Evolutionary conservation across 2,329 filamentous ascomycete genomes (phyloP).

Genomic region (Elsinoe fawcettii): DNA sequence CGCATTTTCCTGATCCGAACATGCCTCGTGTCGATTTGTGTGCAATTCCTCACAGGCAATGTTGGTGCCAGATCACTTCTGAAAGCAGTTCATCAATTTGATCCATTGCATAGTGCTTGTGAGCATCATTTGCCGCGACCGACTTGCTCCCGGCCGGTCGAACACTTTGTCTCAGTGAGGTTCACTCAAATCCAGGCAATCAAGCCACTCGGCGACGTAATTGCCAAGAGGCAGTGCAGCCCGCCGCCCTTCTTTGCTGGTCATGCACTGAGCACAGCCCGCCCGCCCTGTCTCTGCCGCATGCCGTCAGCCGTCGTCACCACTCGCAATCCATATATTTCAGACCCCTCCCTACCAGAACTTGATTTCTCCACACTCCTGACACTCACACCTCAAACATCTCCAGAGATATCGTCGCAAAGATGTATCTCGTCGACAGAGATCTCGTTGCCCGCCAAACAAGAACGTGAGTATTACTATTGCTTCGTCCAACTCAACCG

Average conservation of each 20-base stretch:
- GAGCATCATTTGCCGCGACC: not conserved
- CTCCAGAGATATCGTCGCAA: not conserved
- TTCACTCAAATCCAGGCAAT: not conserved
- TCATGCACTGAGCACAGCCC: conserved; percentile 8
- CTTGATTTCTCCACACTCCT: not conserved
- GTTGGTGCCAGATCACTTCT: not conserved
- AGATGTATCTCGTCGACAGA: conserved; percentile 12
- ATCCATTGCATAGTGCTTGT: not conserved
- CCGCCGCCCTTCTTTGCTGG: not conserved
- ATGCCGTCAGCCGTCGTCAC: conserved; percentile 13
- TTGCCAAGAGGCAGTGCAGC: conserved; percentile 10
- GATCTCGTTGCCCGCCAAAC: not conserved
- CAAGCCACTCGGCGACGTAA: conserved; percentile 14
- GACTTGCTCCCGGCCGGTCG: not conserved
- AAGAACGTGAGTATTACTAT: not conserved
- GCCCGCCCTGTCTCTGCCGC: not conserved
- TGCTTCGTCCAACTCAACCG: not conserved
- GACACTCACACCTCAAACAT: not conserved
- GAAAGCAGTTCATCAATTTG: not conserved
- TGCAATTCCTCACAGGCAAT: not conserved
- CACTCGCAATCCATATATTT: not conserved
- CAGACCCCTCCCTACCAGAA: not conserved
- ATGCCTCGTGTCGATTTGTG: not conserved
- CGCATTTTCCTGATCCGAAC: not conserved
- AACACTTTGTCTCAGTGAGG: not conserved